Evolutionary conservation across 75 land plant genomes (phyloP), one percentile per base, ranked within the genome.

Genomic region (Pinus tabuliformis): DNA sequence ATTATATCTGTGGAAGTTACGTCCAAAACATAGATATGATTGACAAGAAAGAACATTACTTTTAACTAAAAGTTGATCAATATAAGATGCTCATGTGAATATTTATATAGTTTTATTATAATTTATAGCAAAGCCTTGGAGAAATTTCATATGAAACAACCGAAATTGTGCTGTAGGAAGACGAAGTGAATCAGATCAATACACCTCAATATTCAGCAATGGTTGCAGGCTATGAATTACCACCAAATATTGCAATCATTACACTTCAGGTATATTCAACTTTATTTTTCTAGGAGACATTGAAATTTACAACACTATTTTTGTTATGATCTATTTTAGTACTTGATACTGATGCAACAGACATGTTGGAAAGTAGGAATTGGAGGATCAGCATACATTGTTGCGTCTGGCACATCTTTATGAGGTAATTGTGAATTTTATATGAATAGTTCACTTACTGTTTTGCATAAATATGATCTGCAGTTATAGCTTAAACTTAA

Each of bases 371-470:
- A 45, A 37, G 42, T 59, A 83, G 85, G 85, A 83, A 64, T 16
- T 82, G 58, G 71, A 77, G 33, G 78, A 83, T 62, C 60, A 60
- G 59, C 52, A 59, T 59, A 79, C 83, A 42, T 76, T 83, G 52
- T 36, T 83, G 39, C 78, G 85, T 33, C 79, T 83, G n/a, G 85
- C 85, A 21, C 80, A 83, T 56, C 68, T 83, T 54, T 83, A 76
- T 52, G 85, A 83, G 85, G 85, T 83, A 68, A 58, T 30, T 8
- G 36, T 68, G 72, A 39, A 68, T 68, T 42, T 33, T 68, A n/a
- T 42, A 42, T 42, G 12, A 42, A 42, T 21, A 6, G 9, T 39
- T 39, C 13, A 12, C n/a, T 68, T 42, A 39, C 42, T n/a, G 39
- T 68, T 68, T 42, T 68, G 9, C 21, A 42, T 18, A 68, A 16